phyloP scores from a whole-genome alignment of 371 early-diverging fungal species.

The Lichtheimia ramosa region DNA sequence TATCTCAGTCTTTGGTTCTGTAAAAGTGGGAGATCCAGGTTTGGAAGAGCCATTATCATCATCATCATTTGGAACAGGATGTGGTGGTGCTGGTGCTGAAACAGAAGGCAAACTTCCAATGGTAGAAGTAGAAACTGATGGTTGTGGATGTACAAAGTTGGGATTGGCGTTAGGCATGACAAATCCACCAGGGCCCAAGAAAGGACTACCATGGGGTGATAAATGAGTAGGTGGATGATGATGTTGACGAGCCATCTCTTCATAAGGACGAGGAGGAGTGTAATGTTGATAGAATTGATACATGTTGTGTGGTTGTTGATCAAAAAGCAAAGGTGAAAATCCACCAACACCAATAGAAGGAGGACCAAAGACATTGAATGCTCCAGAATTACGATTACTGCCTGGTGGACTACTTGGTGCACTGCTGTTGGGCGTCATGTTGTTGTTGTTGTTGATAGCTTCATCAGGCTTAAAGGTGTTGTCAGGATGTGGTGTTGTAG shows the following conservation, averaged over 20 bases:
- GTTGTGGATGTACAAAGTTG: background rate
- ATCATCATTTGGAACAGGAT: too few relatives aligned
- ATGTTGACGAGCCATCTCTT: conserved; percentile 28
- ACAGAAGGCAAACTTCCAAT: too few relatives aligned
- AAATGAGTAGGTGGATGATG: conserved; percentile 19
- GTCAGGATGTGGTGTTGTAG: background rate
- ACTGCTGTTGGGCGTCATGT: background rate
- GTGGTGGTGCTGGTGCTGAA: too few relatives aligned
- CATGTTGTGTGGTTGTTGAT: conserved; percentile 26
- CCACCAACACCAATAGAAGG: conserved; percentile 14
- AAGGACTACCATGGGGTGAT: conserved; percentile 8
- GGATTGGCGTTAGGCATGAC: conserved; percentile 11
- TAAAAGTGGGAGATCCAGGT: too few relatives aligned
- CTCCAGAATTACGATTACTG: too few relatives aligned
- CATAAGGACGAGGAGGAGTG: conserved; percentile 37
- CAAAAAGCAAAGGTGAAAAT: conserved; percentile 17
- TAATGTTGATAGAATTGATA: conserved; percentile 46
- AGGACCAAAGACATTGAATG: too few relatives aligned
- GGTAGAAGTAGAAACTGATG: too few relatives aligned
- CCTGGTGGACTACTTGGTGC: background rate
- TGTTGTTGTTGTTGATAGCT: background rate
- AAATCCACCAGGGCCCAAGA: conserved; percentile 20
- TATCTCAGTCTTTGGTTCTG: too few relatives aligned
- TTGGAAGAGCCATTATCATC: too few relatives aligned
- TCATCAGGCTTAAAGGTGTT: background rate